Base-by-base conservation (phyloP, 768 basidiomycete species). In the Porphyrellus cyaneotinctus region DNA sequence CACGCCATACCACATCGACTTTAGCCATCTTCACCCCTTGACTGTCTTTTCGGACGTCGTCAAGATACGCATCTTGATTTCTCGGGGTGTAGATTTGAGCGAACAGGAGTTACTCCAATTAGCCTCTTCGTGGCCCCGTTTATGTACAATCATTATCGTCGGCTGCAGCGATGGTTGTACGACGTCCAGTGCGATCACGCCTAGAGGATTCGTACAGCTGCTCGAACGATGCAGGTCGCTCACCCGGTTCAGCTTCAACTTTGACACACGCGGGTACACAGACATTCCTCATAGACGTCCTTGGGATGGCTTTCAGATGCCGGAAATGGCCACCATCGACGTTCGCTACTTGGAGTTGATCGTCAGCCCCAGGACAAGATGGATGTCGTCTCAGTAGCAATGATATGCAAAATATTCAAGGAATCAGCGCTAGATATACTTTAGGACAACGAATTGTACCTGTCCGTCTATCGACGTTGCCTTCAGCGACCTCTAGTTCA, bases 391-490 rank as follows among this genome's bases (percentile, higher is more conserved):
- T 7, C 22, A 0, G 23, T 58, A 5, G 49, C 61, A 2, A 47
- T 54, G 33, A 53, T 54, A 10, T 64, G 61, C 36, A 52, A 13
- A 24, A 15, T 53, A 17, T 60, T 64, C 53, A 63, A 46, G 18
- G 49, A 49, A 0, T 47, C 51, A 4, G 61, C 56, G 2, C 17
- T 65, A 9, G 38, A 51, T 18, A 31, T 51, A 41, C 36, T 60
- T 7, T 63, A 49, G 56, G 30, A n/a, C n/a, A n/a, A n/a, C n/a
- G n/a, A n/a, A n/a, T n/a, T n/a, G n/a, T n/a, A n/a, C n/a, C n/a
- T n/a, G n/a, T n/a, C n/a, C n/a, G n/a, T n/a, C n/a, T n/a, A n/a
- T n/a, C n/a, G n/a, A n/a, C n/a, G n/a, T n/a, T n/a, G n/a, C n/a
- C n/a, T n/a, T n/a, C n/a, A n/a, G n/a, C n/a, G n/a, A n/a, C n/a